Base-by-base conservation (phyloP, 768 basidiomycete genomes). In the Mycena metata region DNA sequence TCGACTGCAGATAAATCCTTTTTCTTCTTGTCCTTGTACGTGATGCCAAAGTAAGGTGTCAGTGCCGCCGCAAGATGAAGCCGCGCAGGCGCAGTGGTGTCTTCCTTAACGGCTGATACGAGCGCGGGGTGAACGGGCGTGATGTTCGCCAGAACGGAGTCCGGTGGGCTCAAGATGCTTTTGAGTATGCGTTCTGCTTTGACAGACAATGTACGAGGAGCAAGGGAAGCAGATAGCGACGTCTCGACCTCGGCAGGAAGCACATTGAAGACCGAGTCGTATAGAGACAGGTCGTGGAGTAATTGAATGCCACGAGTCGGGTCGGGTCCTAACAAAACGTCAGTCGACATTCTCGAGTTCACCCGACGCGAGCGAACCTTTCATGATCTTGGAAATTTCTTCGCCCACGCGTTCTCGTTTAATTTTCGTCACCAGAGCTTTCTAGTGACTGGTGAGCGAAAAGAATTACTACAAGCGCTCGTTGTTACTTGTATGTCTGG, bases 371-470 rank as follows among this genome's bases (percentile, higher is more conserved):
- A 33, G n/a, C 55, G 24, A 51, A 91, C 97, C 91, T 83, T 90
- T 90, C 76, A 99, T 85, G 94, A 98, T 99, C 78, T 99, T 99
- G 69, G 92, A 88, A 16, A 99, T 74, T 78, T 99, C 98, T 69
- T 93, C 93, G 0, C 96, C 96, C 7, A 96, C 89, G 19, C 98
- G 88, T 80, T 99, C 98, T 58, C 95, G 88, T 39, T 92, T 92
- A 51, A 99, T 93, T 77, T 98, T 98, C 2, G 83, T 83, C 12
- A 88, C 81, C 17, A 98, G 80, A 0, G 90, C 92, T 54, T 85
- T 80, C 95, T 88, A 26, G 33, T 42, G 41, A 11, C n/a, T n/a
- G 45, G 16, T 47, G 13, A 56, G 41, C 23, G 49, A 71, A 49
- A 47, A 9, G 60, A 65, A 67, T 58, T 82, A 80, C 72, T 82